Evolutionary conservation across 805 yeast genomes (phyloP).

Genomic region (Saturnispora silvae): DNA sequence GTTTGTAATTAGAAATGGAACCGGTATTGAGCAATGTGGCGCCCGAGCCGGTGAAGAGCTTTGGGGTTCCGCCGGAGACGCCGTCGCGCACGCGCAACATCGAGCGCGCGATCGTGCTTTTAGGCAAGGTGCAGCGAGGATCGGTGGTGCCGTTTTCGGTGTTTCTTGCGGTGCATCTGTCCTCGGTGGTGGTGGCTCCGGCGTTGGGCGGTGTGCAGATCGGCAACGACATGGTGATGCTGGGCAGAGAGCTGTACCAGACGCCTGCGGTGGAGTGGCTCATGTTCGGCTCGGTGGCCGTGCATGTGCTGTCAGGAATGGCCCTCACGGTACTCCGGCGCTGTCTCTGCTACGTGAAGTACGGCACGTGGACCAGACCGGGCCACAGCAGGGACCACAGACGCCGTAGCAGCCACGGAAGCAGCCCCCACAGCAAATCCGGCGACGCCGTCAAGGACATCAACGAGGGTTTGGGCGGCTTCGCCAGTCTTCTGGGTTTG

Average conservation of each 20-base stretch:
- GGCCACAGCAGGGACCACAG: no score
- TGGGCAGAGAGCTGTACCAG: not conserved
- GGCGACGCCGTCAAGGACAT: no score
- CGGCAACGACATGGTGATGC: constrained; percentile 3
- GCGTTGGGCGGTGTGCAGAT: not conserved
- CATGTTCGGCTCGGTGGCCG: no score
- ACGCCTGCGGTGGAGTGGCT: not conserved
- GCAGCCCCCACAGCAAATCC: no score
- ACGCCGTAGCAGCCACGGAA: no score
- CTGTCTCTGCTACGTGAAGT: no score
- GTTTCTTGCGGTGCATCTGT: not conserved
- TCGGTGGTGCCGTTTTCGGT: not conserved
- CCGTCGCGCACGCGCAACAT: not conserved
- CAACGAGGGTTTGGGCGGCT: no score
- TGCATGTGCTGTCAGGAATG: no score
- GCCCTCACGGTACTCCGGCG: no score
- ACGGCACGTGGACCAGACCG: no score
- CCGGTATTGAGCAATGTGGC: not conserved
- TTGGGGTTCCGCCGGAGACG: not conserved
- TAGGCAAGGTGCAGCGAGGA: not conserved
- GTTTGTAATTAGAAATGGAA: no score
- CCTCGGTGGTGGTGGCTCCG: not conserved
- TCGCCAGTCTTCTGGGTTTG: no score
- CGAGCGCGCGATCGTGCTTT: not conserved
- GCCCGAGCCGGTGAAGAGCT: not conserved